A percentile compares a stretch with the other conserved stretches of the same genome.
These are phyloP conservation scores for Kokia cookei DNA, from an alignment of 441 rosid genomes.

Conservation along the genomic window DNA sequence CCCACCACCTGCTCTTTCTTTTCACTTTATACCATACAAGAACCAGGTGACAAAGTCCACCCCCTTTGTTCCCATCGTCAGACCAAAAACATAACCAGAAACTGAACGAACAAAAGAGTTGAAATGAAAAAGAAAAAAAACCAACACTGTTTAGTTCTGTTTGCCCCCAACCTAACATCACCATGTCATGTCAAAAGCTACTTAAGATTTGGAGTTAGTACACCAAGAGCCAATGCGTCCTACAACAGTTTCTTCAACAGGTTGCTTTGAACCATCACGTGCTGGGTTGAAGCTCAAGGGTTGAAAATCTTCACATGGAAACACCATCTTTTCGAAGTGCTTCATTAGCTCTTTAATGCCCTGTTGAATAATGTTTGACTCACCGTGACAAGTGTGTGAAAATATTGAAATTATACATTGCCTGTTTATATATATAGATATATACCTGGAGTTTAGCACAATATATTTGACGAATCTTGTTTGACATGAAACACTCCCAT, in stretches of 20 bases:
- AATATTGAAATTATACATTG: background rate
- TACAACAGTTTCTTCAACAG: slow-evolving; percentile 15
- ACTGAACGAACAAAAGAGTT: background rate
- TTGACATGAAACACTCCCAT: slow-evolving; percentile 45
- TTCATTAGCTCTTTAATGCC: slow-evolving; percentile 39
- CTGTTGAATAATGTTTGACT: slow-evolving; percentile 14
- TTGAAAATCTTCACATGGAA: slow-evolving; percentile 39
- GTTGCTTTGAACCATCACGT: slow-evolving; percentile 36
- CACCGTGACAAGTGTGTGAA: background rate
- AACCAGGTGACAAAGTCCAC: slow-evolving; percentile 38
- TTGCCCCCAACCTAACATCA: background rate
- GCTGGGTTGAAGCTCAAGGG: slow-evolving; percentile 46
- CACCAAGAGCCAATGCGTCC: slow-evolving; percentile 12
- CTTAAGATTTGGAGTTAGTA: background rate
- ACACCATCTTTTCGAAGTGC: slow-evolving; percentile 38
- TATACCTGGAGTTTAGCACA: slow-evolving; percentile 60
- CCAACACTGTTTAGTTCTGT: background rate
- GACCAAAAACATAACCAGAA: background rate
- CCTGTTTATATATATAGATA: slow-evolving; percentile 11
- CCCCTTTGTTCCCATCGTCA: background rate
- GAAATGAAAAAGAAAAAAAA: background rate
- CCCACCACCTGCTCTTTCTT: slow-evolving; percentile 21
- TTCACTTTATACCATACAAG: background rate
- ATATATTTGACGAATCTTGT: slow-evolving; percentile 39
- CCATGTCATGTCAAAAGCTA: background rate